phyloP scores from a whole-genome alignment of 805 yeast genomes.

The Yarrowia osloensis region DNA sequence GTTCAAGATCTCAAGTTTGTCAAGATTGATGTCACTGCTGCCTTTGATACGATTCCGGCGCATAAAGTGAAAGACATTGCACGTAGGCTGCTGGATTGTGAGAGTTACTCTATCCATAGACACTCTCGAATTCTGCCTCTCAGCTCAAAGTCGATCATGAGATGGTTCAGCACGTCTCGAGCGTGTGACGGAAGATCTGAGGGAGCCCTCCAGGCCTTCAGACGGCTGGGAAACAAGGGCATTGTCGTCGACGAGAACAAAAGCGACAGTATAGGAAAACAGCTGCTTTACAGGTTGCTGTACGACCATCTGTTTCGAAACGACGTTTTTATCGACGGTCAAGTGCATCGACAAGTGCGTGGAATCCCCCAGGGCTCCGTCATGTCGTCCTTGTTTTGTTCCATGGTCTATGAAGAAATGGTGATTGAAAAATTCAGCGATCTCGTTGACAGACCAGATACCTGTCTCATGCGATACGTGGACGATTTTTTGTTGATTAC shows the following conservation, averaged over 20 bases:
- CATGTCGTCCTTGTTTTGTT: slow-evolving; percentile 4
- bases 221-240: not conserved
- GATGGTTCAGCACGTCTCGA: not conserved
- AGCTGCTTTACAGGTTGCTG: not conserved
- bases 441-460: not conserved
- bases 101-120: not conserved
- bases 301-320: slow-evolving; percentile 5
- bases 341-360: not conserved
- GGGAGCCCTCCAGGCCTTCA: not conserved
- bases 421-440: not conserved
- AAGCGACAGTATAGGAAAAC: not conserved
- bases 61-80: not conserved
- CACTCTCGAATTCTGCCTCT: not conserved
- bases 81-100: not conserved
- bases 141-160: not conserved
- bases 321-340: not conserved
- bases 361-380: slow-evolving; percentile 26
- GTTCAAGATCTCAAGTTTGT: not conserved
- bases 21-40: slow-evolving; percentile 12
- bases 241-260: not conserved
- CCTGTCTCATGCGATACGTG: slow-evolving; percentile 1
- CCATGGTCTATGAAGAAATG: slow-evolving; percentile 24
- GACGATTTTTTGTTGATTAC: slow-evolving; percentile 20
- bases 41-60: slow-evolving; percentile 15
- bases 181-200: not conserved